Evolutionary conservation across 2,329 filamentous ascomycete genomes (phyloP), one percentile per base, ranked within the genome.

Genomic region (Gliomastix tumulicola): DNA sequence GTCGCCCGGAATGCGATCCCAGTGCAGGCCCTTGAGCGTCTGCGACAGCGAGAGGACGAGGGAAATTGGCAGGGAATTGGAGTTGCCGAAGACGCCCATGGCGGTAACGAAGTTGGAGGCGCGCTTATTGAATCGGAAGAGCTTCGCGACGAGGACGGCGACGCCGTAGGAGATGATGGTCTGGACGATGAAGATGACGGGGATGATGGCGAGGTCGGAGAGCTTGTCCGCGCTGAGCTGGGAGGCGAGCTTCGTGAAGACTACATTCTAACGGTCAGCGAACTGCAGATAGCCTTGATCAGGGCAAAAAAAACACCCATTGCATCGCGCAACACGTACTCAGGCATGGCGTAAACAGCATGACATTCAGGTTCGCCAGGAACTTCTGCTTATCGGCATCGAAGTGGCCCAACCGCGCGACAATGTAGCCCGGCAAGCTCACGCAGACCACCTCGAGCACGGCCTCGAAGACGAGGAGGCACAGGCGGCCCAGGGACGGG

Each of bases 21-120:
- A 98, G 57, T 97, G 90, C 21, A 98, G 71, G 6, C 92, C 92
- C 50, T 82, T 79, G 39, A 98, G 72, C 1, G 92, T 98, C 56
- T 95, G 85, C 12, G 90, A 94, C 10, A 98, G 74, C 8, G 90
- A 96, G 39, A 97, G 76, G 43, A 98, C 88, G 38, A 98, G 79
- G 0, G 92, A 98, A 43, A 98, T 97, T 1, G 92, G 92, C 16
- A 98, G 74, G 15, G 92, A 97, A 63, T 98, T 98, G 22, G 90
- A 97, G 60, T 98, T 98, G 49, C 90, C 92, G 58, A 98, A 98
- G 34, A 97, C 75, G 25, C 86, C 89, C 92, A 98, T 98, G 36
- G 92, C 92, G 21, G 88, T 85, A 30, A 98, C 84, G 54, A 98
- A 98, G 64, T 98, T 98, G 46, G 82, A 77, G 30, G 88, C 85